These are phyloP conservation scores for Venturia pyrina DNA, from an alignment of 2,329 filamentous ascomycete genomes.

Conservation along the genomic window DNA sequence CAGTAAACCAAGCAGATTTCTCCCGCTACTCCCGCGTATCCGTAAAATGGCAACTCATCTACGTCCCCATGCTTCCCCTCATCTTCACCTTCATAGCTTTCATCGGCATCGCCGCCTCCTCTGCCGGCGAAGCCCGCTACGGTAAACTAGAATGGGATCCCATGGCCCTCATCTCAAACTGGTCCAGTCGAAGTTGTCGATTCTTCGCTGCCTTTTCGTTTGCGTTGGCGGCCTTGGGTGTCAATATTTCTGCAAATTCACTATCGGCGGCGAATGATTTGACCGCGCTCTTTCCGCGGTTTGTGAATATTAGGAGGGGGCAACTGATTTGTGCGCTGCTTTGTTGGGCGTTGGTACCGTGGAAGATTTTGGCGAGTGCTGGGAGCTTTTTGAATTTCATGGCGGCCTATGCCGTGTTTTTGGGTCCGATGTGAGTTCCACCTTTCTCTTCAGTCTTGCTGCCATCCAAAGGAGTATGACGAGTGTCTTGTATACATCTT, in stretches of 20 bases:
- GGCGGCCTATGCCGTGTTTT: slow-evolving; percentile 54
- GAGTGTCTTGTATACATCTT: too few relatives aligned
- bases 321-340: slow-evolving; percentile 35
- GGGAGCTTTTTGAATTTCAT: slow-evolving; percentile 47
- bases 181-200: slow-evolving; percentile 26
- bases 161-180: slow-evolving; percentile 29
- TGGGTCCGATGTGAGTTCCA: slow-evolving; percentile 30
- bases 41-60: slow-evolving; percentile 40
- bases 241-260: slow-evolving; percentile 43
- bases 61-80: slow-evolving; percentile 41
- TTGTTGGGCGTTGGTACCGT: slow-evolving; percentile 34
- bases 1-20: slow-evolving; percentile 50
- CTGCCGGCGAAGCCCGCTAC: slow-evolving; percentile 43
- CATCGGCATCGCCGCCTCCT: slow-evolving; percentile 50
- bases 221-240: slow-evolving; percentile 41
- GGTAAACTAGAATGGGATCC: slow-evolving; percentile 37
- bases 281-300: slow-evolving; percentile 41
- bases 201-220: slow-evolving; percentile 35
- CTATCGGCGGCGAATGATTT: slow-evolving; percentile 46
- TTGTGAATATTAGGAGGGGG: slow-evolving; percentile 42
- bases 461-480: too few relatives aligned
- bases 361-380: slow-evolving; percentile 36
- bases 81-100: slow-evolving; percentile 36
- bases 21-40: slow-evolving; percentile 39
- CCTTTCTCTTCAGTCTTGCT: too few relatives aligned